Base-by-base conservation (phyloP, 768 basidiomycete genomes). In the Tricholoma sp. region DNA sequence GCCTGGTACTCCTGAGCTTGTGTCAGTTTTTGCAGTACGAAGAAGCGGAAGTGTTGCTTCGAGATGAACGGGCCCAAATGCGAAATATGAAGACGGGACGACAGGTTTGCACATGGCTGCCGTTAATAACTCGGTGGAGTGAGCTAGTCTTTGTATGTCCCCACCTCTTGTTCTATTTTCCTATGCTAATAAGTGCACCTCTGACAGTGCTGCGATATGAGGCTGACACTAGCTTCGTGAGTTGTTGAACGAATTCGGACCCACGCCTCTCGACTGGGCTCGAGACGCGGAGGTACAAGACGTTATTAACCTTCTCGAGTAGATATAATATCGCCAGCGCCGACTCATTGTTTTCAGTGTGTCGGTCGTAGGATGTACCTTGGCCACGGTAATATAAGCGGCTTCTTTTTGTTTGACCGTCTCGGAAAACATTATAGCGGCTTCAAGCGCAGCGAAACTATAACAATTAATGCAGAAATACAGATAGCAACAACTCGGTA, bases 71-170 rank as follows among this genome's bases (percentile, higher is more conserved):
- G 52, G 54, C 46, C 59, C 59, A 5, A 51, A 60, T 57, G 52
- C 52, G 27, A 52, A 47, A 10, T 60, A 55, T 39, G 51, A 57
- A 32, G 59, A 60, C 9, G 59, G 59, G 50, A 60, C 52, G 19
- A 60, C 59, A n/a, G 59, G 59, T 16, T 57, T 60, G 34, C 59
- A 60, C 24, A 57, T 41, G 39, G 39, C 39, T 19, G 18, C 18
- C 7, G 18, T 18, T 19, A 41, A 41, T 18, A 18, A 41, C 39
- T 41, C 39, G 5, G 18, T 19, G 2, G 39, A 41, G 18, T 41
- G 39, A 18, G 39, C 39, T 5, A 19, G 18, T 19, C 39, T 41
- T 41, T 19, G 18, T 41, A 41, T 18, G 39, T 41, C 35, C 12
- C 14, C 39, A 8, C 39, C 39, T 41, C 18, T 19, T 19, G 4